Evolutionary conservation across 768 basidiomycete species (phyloP), one percentile per base, ranked within the genome.

Genomic region (Mycena metata): DNA sequence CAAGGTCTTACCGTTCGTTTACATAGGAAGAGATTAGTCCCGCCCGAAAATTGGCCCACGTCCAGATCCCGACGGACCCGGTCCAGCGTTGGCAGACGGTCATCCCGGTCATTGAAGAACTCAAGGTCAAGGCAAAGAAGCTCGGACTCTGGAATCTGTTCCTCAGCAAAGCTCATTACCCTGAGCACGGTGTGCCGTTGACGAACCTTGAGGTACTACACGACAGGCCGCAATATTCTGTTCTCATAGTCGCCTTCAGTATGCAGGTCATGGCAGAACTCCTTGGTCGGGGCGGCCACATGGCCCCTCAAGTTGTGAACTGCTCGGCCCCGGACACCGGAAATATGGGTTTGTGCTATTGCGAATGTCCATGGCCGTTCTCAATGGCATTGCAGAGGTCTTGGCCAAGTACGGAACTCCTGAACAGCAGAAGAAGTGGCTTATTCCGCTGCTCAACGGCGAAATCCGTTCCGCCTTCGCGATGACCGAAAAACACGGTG

Each of bases 261-360:
- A 99, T 78, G 95, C 94, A 43, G n/a, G 92, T 98, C 33, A 98
- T 98, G 91, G 96, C 96, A n/a, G 97, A 98, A 79, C 80, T 98
- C 49, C 87, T 98, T 72, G 96, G 96, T 5, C 89, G 95, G 63
- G 91, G 87, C 23, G 91, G 92, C 11, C 91, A 91, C 70, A 80
- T 96, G 56, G 95, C 92, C 3, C 90, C 96, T 23, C 91, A 98
- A 81, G 89, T 87, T 15, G 90, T 93, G 63, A 99, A 99, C 76
- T 99, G 96, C 80, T 90, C 96, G 26, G 96, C 96, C 16, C 97
- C 97, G 35, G 97, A 99, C 79, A 99, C 97, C 6, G 97, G 96
- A 2, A 98, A 98, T 79, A 98, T 98, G 96, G 96, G 95, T 94
- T 72, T 42, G 88, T 79, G 9, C 39, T 39, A 42, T 26, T 50